A percentile compares a stretch with the other conserved stretches of the same genome.
Evolutionary conservation across 148 eudicot genomes (phyloP).

Genomic region (Persicaria maculosa): DNA sequence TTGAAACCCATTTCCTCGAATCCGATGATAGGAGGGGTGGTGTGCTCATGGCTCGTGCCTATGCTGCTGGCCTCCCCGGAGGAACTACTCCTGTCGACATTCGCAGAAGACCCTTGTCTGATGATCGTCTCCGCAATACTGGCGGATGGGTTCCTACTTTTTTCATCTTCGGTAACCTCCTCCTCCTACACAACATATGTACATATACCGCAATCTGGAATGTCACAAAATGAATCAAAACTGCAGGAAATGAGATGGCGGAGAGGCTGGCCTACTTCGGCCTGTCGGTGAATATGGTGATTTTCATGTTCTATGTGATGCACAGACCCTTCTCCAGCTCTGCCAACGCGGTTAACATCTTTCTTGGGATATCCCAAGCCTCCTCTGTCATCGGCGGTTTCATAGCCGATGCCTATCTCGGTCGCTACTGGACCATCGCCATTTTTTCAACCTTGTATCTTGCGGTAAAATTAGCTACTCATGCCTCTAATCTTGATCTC

Average conservation of each 20-base stretch:
- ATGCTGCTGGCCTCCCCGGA: conserved; percentile 19
- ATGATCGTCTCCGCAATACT: conserved; percentile 48
- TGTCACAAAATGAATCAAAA: neutral
- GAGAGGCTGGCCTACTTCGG: conserved; percentile 96
- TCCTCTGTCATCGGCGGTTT: conserved; percentile 91
- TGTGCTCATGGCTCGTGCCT: conserved; percentile 59
- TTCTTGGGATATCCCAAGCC: conserved; percentile 86
- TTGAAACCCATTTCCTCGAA: conserved; percentile 54
- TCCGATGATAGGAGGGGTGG: conserved; percentile 65
- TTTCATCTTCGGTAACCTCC: conserved; percentile 70
- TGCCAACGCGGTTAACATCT: conserved; percentile 74
- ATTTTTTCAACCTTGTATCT: conserved; percentile 81
- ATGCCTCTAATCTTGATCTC: too few relatives aligned
- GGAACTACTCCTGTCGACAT: conserved; percentile 72
- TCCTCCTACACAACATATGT: neutral
- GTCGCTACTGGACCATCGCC: conserved; percentile 95
- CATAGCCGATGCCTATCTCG: conserved; percentile 86
- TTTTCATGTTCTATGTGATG: conserved; percentile 90
- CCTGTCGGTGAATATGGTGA: conserved; percentile 91
- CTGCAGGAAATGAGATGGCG: conserved; percentile 86
- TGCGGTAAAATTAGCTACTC: conserved; percentile 32
- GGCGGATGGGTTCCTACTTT: conserved; percentile 91
- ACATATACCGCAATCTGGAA: too few relatives aligned
- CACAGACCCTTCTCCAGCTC: conserved; percentile 82
- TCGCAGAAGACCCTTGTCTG: conserved; percentile 53